Base-by-base conservation (phyloP, 1,284 basidiomycete genomes). In the Coniferiporia sulphurascens region DNA sequence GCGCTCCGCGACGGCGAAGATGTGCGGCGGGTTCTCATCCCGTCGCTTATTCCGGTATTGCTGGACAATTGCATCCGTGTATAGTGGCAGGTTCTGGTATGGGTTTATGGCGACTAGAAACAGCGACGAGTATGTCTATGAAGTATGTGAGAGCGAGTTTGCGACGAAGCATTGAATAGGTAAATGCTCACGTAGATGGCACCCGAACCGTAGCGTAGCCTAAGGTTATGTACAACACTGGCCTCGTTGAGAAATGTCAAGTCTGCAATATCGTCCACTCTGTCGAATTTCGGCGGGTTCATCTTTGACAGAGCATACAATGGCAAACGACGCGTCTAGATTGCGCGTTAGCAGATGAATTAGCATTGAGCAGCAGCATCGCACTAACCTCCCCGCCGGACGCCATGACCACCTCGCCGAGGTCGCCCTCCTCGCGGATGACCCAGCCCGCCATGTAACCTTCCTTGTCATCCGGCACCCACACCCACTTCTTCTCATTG, bases 91-190 rank as follows among this genome's bases (percentile, higher is more conserved):
- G 59, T 84, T 79, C 72, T 94, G 93, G 74, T 99, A 99, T 5
- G 97, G 97, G 73, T 99, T 99, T 68, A 99, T 90, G 9, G 97
- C 97, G 60, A 99, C 97, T 71, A 99, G 82, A 80, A 99, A 99
- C 68, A 96, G 81, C 45, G 94, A 94, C 34, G 94, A 96, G 75
- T 95, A 96, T 46, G 95, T 97, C 92, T 95, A 63, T 38, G n/a
- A 19, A 32, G 36, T 51, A 21, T 5, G 70, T 62, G 43, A 64
- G 68, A 59, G 38, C 57, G 59, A 41, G 38, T 43, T 41, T 41
- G 12, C 15, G 38, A 15, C 9, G 38, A 41, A 15, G 38, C 9
- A 41, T 1, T 41, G 2, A 41, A 41, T 41, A 41, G 15, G 1
- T 41, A 12, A 41, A 41, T 8, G 15, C 93, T 75, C 72, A 97